These are phyloP conservation scores for Nemania bipapillata DNA, from an alignment of 2,329 filamentous ascomycete genomes.

Conservation along the genomic window DNA sequence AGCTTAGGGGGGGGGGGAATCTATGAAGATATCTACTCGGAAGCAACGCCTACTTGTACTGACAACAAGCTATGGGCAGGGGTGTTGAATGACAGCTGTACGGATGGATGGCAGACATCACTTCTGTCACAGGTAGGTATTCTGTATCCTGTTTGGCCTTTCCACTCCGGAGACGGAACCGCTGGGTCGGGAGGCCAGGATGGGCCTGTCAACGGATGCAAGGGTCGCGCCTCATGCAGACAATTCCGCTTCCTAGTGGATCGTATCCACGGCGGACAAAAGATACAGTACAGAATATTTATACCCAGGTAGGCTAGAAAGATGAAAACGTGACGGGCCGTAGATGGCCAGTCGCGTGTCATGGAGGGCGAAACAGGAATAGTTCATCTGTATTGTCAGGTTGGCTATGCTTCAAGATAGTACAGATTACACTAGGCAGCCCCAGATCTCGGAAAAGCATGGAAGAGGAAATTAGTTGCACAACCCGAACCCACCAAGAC, in stretches of 20 bases:
- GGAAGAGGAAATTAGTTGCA: slow-evolving; percentile 14
- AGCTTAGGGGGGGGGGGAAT: background rate
- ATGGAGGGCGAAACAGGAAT: slow-evolving; percentile 28
- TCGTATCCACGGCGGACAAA: slow-evolving; percentile 27
- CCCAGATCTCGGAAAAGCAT: slow-evolving; percentile 15
- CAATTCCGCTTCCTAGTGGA: slow-evolving; percentile 35
- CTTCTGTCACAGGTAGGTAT: background rate
- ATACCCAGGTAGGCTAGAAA: slow-evolving; percentile 2
- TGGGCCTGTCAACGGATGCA: slow-evolving; percentile 34
- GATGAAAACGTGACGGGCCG: slow-evolving; percentile 6
- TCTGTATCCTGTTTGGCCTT: no score
- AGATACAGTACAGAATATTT: no score
- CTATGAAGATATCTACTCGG: slow-evolving; percentile 13
- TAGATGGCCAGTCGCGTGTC: slow-evolving; percentile 13
- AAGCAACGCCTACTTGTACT: background rate
- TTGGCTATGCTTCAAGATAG: slow-evolving; percentile 5
- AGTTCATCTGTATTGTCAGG: slow-evolving; percentile 19
- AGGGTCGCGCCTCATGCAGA: slow-evolving; percentile 37
- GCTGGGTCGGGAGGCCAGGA: slow-evolving; percentile 37
- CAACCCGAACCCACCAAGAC: slow-evolving; percentile 37
- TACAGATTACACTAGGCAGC: slow-evolving; percentile 2
- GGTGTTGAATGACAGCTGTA: slow-evolving; percentile 19
- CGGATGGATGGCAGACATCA: slow-evolving; percentile 15
- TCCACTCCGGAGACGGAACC: slow-evolving; percentile 31
- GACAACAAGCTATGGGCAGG: slow-evolving; percentile 17